phyloP scores from a whole-genome alignment of 2,329 filamentous ascomycete species.

The Alternaria arborescens region DNA sequence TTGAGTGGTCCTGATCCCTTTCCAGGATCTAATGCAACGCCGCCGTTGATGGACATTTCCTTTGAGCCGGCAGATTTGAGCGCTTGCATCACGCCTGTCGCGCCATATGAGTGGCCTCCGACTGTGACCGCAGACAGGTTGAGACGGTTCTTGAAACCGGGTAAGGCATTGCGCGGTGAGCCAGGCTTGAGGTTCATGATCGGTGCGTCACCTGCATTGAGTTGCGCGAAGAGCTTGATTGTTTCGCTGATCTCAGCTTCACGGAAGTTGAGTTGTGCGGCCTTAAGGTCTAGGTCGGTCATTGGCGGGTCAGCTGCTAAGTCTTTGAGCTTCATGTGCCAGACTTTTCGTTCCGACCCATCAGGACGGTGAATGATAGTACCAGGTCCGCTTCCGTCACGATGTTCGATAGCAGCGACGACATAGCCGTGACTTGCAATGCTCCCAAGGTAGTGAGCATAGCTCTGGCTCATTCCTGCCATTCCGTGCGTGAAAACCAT shows the following conservation, averaged over 20 bases:
- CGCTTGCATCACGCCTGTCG: slow-evolving; percentile 69
- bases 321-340: slow-evolving; percentile 49
- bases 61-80: slow-evolving; percentile 60
- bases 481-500: slow-evolving; percentile 59
- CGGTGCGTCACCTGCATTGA: slow-evolving; percentile 51
- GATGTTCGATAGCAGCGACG: slow-evolving; percentile 58
- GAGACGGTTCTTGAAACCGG: slow-evolving; percentile 63
- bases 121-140: slow-evolving; percentile 65
- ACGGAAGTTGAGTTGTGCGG: slow-evolving; percentile 55
- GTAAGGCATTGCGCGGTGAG: slow-evolving; percentile 56
- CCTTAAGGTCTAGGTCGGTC: slow-evolving; percentile 50
- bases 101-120: slow-evolving; percentile 72
- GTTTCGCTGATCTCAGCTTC: slow-evolving; percentile 58
- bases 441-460: slow-evolving; percentile 57
- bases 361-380: slow-evolving; percentile 51
- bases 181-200: slow-evolving; percentile 56
- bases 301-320: slow-evolving; percentile 46
- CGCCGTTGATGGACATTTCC: slow-evolving; percentile 62
- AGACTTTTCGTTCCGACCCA: slow-evolving; percentile 45
- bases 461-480: slow-evolving; percentile 56
- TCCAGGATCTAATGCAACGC: slow-evolving; percentile 71
- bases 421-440: slow-evolving; percentile 57
- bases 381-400: slow-evolving; percentile 58
- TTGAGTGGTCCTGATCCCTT: slow-evolving; percentile 71
- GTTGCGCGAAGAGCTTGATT: slow-evolving; percentile 51